Evolutionary conservation across 2,329 filamentous ascomycete species (phyloP).

Genomic region (Gnomoniopsis sp.): DNA sequence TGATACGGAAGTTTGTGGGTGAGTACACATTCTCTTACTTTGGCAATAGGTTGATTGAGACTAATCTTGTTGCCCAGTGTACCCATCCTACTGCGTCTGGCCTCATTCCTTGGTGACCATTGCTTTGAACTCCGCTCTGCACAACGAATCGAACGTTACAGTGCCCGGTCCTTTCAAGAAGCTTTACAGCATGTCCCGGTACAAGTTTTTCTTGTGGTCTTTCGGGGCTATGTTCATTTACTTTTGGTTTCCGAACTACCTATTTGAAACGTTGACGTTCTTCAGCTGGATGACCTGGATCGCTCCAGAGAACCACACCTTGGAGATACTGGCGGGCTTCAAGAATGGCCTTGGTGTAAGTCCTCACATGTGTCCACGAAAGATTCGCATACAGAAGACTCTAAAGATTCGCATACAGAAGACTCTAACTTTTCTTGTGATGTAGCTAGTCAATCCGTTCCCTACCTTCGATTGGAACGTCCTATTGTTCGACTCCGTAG

Average conservation of each 20-base stretch:
- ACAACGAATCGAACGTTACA: constrained; percentile 35
- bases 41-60: neutral
- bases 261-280: constrained; percentile 40
- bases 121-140: constrained; percentile 44
- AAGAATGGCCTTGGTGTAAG: constrained; percentile 28
- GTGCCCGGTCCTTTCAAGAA: constrained; percentile 32
- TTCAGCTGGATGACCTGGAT: constrained; percentile 57
- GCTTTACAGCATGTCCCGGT: constrained; percentile 39
- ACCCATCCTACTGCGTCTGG: constrained; percentile 49
- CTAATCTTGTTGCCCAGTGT: neutral
- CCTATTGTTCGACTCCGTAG: constrained; percentile 17
- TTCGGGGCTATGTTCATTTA: constrained; percentile 47
- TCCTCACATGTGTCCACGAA: neutral
- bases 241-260: constrained; percentile 48
- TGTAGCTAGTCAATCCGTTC: constrained; percentile 27
- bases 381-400: neutral
- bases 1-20: constrained; percentile 46
- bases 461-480: constrained; percentile 40
- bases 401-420: neutral
- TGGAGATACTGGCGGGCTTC: constrained; percentile 30
- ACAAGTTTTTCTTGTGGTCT: constrained; percentile 41
- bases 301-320: constrained; percentile 34
- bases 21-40: constrained; percentile 24
- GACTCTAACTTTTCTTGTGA: neutral
- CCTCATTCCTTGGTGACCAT: constrained; percentile 44